These are phyloP conservation scores for Serendipita sp. DNA, from an alignment of 1,284 basidiomycete genomes.

Conservation along the genomic window DNA sequence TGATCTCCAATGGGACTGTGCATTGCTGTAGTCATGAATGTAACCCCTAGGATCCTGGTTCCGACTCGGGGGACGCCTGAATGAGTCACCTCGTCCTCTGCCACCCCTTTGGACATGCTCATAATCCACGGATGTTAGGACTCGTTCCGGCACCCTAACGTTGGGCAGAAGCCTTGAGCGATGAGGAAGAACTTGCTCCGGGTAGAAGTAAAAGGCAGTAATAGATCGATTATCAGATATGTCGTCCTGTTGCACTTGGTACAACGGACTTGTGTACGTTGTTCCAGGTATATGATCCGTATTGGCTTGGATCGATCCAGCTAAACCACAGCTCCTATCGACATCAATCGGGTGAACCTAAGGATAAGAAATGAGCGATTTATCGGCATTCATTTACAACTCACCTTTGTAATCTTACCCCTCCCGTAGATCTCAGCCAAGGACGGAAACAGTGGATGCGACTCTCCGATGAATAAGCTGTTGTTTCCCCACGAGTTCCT, in stretches of 20 bases:
- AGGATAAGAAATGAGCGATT: conserved; percentile 34
- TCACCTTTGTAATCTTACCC: conserved; percentile 64
- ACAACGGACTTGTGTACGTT: conserved; percentile 69
- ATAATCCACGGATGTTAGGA: conserved; percentile 61
- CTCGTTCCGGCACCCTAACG: conserved; percentile 42
- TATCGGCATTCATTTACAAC: conserved; percentile 17
- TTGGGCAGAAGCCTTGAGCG: conserved; percentile 74
- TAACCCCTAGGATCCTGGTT: neutral
- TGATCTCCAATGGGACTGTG: neutral
- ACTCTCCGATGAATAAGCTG: conserved; percentile 74
- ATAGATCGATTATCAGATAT: conserved; percentile 78
- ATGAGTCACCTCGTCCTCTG: conserved; percentile 25
- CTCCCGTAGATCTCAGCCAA: conserved; percentile 86
- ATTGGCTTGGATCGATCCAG: conserved; percentile 69
- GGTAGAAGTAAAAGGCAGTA: conserved; percentile 82
- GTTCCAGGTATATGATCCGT: conserved; percentile 84
- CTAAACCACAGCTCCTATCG: conserved; percentile 62
- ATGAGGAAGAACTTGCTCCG: conserved; percentile 74
- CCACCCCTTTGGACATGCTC: conserved; percentile 42
- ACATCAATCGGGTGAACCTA: conserved; percentile 45
- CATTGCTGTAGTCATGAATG: neutral
- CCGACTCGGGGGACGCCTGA: neutral
- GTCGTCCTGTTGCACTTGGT: conserved; percentile 37
- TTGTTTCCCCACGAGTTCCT: conserved; percentile 82
- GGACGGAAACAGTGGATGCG: conserved; percentile 73